Percentiles rank a stretch among this genome's conserved stretches.
These are phyloP conservation scores for Aurantiochytrium sp. DNA, from an alignment of 108 stramenopile genomes.

Conservation along the genomic window DNA sequence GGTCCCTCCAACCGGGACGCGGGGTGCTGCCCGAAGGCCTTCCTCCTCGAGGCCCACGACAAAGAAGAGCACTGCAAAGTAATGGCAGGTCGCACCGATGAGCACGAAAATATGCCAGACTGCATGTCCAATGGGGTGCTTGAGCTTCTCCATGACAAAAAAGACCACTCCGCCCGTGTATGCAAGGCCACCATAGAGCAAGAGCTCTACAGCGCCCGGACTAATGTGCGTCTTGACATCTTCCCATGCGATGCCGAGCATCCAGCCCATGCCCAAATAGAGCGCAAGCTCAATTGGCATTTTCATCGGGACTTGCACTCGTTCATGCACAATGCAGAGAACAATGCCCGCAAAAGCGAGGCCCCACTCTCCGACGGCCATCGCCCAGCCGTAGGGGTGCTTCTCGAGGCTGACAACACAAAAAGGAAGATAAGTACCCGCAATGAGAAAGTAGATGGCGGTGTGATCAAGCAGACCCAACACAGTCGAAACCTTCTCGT, in stretches of 20 bases:
- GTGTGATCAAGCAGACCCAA: slow-evolving; percentile 76
- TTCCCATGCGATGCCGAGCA: slow-evolving; percentile 32
- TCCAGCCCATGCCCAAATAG: slow-evolving; percentile 45
- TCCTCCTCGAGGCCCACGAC: slow-evolving; percentile 30
- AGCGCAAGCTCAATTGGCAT: slow-evolving; percentile 27
- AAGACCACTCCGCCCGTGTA: slow-evolving; percentile 43
- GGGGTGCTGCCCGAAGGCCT: background rate
- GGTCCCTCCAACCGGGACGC: too few relatives aligned
- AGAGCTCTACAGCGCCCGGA: background rate
- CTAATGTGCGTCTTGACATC: background rate
- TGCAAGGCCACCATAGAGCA: slow-evolving; percentile 36
- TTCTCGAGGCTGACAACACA: slow-evolving; percentile 64
- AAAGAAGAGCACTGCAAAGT: slow-evolving; percentile 46
- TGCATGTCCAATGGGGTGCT: slow-evolving; percentile 42
- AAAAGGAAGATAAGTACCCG: slow-evolving; percentile 90
- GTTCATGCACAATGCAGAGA: slow-evolving; percentile 21
- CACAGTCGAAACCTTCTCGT: slow-evolving; percentile 51
- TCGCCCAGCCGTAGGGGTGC: slow-evolving; percentile 44
- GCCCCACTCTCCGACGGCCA: slow-evolving; percentile 69
- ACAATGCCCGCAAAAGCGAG: slow-evolving; percentile 45
- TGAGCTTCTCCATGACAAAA: slow-evolving; percentile 40
- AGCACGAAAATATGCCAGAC: slow-evolving; percentile 55
- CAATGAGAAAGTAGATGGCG: slow-evolving; percentile 91
- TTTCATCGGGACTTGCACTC: background rate
- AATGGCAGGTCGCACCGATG: slow-evolving; percentile 39